These are phyloP conservation scores for Gossypium herbaceum DNA, from an alignment of 345 rosid genomes.

Conservation along the genomic window DNA sequence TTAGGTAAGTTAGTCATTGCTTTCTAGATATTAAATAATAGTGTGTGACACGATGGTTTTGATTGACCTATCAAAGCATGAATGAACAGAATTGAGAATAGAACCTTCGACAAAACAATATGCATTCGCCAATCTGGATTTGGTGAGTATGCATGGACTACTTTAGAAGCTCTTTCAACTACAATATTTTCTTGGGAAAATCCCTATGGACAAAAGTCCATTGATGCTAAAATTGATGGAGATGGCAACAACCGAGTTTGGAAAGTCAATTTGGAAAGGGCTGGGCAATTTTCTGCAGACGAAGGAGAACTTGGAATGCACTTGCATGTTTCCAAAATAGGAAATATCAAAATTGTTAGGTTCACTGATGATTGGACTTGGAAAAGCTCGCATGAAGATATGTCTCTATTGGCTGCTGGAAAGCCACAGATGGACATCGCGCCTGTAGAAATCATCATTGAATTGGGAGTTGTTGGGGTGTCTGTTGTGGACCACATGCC, in stretches of 20 bases:
- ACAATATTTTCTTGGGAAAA: conserved; percentile 84
- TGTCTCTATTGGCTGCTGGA: conserved; percentile 34
- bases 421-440: conserved; percentile 34
- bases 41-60: conserved; percentile 5
- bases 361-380: conserved; percentile 44
- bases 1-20: conserved; percentile 49
- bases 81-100: conserved; percentile 76
- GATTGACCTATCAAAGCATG: conserved; percentile 15
- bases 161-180: conserved; percentile 63
- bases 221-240: conserved; percentile 64
- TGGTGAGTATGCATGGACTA: conserved; percentile 70
- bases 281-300: conserved; percentile 41
- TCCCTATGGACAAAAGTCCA: conserved; percentile 80
- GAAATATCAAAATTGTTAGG: conserved; percentile 63
- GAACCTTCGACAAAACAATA: conserved; percentile 50
- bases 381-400: conserved; percentile 36
- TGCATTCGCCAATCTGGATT: conserved; percentile 88
- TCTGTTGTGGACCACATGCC: conserved; percentile 84
- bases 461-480: conserved; percentile 84
- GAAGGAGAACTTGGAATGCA: conserved; percentile 46
- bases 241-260: conserved; percentile 35
- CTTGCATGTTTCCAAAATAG: conserved; percentile 61
- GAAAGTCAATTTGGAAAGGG: conserved; percentile 62
- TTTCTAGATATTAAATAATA: neutral
- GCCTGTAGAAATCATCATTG: conserved; percentile 74